Percentiles rank a stretch among this genome's conserved stretches.
Conservation (phyloP, 208 protist species). For the Ichthyophonus hoferi region DNA sequence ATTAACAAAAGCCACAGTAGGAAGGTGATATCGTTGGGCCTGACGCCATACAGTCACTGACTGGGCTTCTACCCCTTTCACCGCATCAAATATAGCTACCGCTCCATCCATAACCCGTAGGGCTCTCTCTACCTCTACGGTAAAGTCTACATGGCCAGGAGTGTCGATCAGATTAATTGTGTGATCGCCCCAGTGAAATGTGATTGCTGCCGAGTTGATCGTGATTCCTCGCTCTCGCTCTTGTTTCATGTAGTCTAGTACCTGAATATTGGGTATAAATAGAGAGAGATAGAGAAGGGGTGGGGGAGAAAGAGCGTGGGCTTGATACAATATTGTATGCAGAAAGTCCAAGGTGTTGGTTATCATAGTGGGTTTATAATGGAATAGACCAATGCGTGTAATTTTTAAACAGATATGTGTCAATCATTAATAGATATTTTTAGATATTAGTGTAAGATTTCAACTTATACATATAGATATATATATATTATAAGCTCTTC, state of each 20-base stretch:
- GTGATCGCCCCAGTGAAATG: slow-evolving; percentile 83
- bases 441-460: too few relatives aligned
- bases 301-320: too few relatives aligned
- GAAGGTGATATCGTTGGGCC: slow-evolving; percentile 87
- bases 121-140: slow-evolving; percentile 89
- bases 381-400: too few relatives aligned
- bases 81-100: slow-evolving; percentile 84
- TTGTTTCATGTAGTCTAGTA: slow-evolving; percentile 95
- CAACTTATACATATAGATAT: too few relatives aligned
- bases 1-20: slow-evolving; percentile 95
- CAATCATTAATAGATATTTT: too few relatives aligned
- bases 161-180: slow-evolving; percentile 99
- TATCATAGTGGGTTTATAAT: too few relatives aligned
- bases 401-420: too few relatives aligned
- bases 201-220: slow-evolving; percentile 68
- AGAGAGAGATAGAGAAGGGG: too few relatives aligned
- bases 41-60: slow-evolving; percentile 89
- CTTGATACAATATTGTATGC: too few relatives aligned
- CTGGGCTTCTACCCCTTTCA: slow-evolving; percentile 89
- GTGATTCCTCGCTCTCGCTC: slow-evolving; percentile 97
- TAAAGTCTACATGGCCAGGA: slow-evolving; percentile 98
- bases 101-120: slow-evolving; percentile 69
- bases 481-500: too few relatives aligned
- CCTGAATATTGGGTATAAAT: too few relatives aligned
- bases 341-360: too few relatives aligned